Evolutionary conservation across 495 filamentous ascomycete species (phyloP).

Genomic region (Aspergillus affinis): DNA sequence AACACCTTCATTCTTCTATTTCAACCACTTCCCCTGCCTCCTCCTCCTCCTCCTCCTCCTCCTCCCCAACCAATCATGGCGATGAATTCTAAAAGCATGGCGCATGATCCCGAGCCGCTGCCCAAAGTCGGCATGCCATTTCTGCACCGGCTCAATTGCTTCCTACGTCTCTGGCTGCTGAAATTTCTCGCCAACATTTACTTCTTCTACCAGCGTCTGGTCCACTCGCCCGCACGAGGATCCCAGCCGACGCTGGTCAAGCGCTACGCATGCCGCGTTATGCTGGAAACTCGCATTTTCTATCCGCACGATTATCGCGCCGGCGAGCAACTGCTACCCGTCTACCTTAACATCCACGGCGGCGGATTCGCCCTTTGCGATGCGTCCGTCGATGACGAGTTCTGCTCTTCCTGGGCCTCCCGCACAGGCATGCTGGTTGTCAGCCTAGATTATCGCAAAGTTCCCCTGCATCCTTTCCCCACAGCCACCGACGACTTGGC

Average conservation of each 20-base stretch:
- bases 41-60: not conserved
- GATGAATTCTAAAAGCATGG: not conserved
- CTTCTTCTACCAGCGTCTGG: conserved; percentile 16
- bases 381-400: conserved; percentile 30
- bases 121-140: conserved; percentile 21
- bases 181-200: conserved; percentile 21
- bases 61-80: not conserved
- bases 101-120: conserved; percentile 7
- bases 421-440: conserved; percentile 35
- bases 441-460: conserved; percentile 37
- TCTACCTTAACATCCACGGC: conserved; percentile 41
- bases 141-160: conserved; percentile 25
- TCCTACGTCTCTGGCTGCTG: conserved; percentile 22
- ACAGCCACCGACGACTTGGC: conserved; percentile 27
- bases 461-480: conserved; percentile 33
- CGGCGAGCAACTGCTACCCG: conserved; percentile 24
- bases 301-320: conserved; percentile 30
- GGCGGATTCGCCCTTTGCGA: conserved; percentile 34
- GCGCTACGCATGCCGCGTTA: conserved; percentile 31
- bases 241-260: conserved; percentile 33
- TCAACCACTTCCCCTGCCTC: not conserved
- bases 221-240: conserved; percentile 10
- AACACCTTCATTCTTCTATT: not conserved
- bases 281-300: conserved; percentile 33
- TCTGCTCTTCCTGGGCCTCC: conserved; percentile 30